phyloP scores from a whole-genome alignment of 805 yeast genomes.

The Naumovozyma dairenensis region DNA sequence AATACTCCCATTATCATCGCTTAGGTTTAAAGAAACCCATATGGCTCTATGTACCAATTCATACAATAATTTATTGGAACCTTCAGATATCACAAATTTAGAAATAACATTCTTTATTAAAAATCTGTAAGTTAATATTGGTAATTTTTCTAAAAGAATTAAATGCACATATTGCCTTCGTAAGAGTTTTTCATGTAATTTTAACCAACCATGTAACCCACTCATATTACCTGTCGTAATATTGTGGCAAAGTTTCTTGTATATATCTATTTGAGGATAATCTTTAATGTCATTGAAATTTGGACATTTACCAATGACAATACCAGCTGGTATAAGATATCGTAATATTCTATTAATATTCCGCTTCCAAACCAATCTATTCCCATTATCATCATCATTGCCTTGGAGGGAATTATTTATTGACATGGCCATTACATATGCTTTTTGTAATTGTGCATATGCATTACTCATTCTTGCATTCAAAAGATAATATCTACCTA shows the following conservation, averaged over 20 bases:
- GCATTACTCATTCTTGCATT: constrained; percentile 44
- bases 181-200: constrained; percentile 26
- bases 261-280: constrained; percentile 25
- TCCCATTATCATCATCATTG: neutral
- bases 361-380: too few species aligned
- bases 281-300: constrained; percentile 20
- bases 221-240: constrained; percentile 37
- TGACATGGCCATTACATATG: constrained; percentile 29
- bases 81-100: constrained; percentile 11
- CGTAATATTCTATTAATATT: constrained; percentile 33
- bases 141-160: constrained; percentile 33
- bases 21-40: constrained; percentile 12
- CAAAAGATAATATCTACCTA: constrained; percentile 46
- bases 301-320: constrained; percentile 48
- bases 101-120: constrained; percentile 16
- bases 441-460: constrained; percentile 46
- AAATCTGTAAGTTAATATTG: constrained; percentile 36
- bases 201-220: constrained; percentile 27
- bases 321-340: constrained; percentile 42
- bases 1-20: neutral
- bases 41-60: constrained; percentile 13
- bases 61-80: constrained; percentile 23
- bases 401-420: neutral
- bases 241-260: constrained; percentile 30
- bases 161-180: constrained; percentile 28